phyloP scores from a whole-genome alignment of 1,139 yeast genomes.

The Magnusiomyces magnusii region DNA sequence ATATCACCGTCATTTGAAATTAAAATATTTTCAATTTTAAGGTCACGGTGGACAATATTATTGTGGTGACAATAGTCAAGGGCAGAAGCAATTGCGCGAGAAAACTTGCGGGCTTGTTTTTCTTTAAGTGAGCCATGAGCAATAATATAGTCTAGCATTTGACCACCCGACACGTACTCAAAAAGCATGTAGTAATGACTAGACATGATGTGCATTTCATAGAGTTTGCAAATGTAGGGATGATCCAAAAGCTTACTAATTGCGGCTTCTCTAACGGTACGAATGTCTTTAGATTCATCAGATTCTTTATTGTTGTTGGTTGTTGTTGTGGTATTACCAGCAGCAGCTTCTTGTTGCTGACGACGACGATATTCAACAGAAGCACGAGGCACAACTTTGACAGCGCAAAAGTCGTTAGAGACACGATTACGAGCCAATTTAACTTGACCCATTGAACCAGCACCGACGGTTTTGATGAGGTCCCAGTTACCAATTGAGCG shows the following conservation, averaged over 20 bases:
- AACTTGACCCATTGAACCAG: constrained; percentile 99
- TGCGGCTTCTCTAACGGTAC: constrained; percentile 94
- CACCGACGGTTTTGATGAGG: constrained; percentile 89
- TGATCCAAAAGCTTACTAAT: constrained; percentile 84
- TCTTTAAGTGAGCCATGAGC: constrained; percentile 95
- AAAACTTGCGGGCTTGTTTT: constrained; percentile 88
- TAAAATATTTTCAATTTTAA: constrained; percentile 94
- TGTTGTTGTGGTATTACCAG: constrained; percentile 37
- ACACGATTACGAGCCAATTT: constrained; percentile 81
- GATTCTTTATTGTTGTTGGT: constrained; percentile 64
- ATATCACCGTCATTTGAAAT: constrained; percentile 91
- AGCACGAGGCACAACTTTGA: constrained; percentile 49
- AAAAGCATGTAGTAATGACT: constrained; percentile 95
- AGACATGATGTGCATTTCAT: constrained; percentile 95
- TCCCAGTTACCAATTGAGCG: constrained; percentile 97
- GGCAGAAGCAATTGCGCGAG: constrained; percentile 94
- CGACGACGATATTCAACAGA: constrained; percentile 46
- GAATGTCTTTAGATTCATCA: constrained; percentile 82
- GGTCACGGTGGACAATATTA: constrained; percentile 93
- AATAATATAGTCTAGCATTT: constrained; percentile 93
- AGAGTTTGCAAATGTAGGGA: constrained; percentile 84
- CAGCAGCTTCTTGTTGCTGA: constrained; percentile 12
- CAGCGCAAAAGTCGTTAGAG: constrained; percentile 75
- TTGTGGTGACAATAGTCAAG: constrained; percentile 88
- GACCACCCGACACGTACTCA: constrained; percentile 97